These are phyloP conservation scores for Chlorella sp. DNA, from an alignment of 139 green algal genomes.

Conservation along the genomic window DNA sequence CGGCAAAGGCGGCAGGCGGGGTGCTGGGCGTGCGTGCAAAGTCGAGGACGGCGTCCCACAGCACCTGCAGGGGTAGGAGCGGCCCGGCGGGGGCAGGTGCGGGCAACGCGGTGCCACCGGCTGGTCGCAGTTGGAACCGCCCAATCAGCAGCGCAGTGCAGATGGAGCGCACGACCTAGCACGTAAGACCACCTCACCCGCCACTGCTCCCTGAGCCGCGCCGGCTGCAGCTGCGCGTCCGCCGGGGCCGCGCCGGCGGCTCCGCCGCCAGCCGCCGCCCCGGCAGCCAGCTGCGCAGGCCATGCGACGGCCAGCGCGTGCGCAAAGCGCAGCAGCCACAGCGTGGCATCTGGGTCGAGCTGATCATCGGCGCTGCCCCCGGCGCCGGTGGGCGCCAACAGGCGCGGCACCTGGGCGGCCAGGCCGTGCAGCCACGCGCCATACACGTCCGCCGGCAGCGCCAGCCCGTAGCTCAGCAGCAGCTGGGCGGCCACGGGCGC, in stretches of 20 bases:
- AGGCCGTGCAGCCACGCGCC: conserved; percentile 23
- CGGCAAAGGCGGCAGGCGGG: not conserved
- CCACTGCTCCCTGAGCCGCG: not conserved
- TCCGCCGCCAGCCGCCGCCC: not conserved
- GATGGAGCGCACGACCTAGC: too few species aligned
- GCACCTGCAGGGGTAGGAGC: conserved; percentile 1
- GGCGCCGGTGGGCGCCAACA: too few species aligned
- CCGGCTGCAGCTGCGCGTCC: not conserved
- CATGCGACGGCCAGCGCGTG: conserved; percentile 41
- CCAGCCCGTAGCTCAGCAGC: conserved; percentile 18
- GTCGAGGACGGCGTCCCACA: conserved; percentile 17
- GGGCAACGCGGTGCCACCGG: too few species aligned
- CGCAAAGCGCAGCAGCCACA: conserved; percentile 42
- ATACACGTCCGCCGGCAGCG: conserved; percentile 16
- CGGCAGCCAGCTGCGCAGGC: conserved; percentile 21
- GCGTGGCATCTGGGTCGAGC: conserved; percentile 6
- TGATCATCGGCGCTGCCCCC: conserved; percentile 10
- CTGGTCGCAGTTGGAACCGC: too few species aligned
- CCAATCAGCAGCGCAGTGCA: too few species aligned
- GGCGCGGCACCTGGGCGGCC: not conserved
- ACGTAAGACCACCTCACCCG: too few species aligned
- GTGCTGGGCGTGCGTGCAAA: conserved; percentile 9
- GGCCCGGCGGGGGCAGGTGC: not conserved
- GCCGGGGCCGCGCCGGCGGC: not conserved
- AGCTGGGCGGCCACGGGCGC: conserved; percentile 30